Conservation (phyloP, 78 protist species). For the Chrysochromulina parva region DNA sequence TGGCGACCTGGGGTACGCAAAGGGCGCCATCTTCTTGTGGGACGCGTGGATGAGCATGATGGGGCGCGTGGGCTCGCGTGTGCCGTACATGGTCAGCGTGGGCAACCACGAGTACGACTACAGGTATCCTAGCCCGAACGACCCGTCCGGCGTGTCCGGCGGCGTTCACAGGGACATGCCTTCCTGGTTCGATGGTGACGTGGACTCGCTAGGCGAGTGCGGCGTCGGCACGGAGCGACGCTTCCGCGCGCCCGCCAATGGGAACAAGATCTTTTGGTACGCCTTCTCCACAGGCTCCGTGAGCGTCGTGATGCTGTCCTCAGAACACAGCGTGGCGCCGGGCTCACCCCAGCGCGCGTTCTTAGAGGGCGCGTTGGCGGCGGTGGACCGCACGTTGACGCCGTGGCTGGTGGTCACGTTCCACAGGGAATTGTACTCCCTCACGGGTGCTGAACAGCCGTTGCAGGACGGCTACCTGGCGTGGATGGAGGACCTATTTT, state of each 20-base stretch:
- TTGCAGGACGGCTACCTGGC: not conserved
- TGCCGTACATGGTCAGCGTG: slow-evolving; percentile 23
- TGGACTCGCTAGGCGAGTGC: not conserved
- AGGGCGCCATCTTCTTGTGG: not conserved
- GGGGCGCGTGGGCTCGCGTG: not conserved
- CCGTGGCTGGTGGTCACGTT: not conserved
- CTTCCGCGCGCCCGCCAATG: not conserved
- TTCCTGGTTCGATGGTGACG: too few species aligned
- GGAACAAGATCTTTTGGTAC: too few species aligned
- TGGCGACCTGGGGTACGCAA: slow-evolving; percentile 24
- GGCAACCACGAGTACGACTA: slow-evolving; percentile 25
- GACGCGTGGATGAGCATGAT: not conserved
- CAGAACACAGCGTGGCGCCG: not conserved
- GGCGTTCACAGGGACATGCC: too few species aligned
- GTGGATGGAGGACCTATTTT: not conserved
- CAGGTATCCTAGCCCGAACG: too few species aligned
- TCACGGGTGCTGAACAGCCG: not conserved
- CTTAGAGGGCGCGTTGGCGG: not conserved
- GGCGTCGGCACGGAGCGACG: not conserved
- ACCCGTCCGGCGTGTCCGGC: too few species aligned
- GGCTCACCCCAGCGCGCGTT: not conserved
- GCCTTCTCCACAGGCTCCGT: too few species aligned
- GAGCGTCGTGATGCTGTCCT: too few species aligned
- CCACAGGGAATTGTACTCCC: not conserved
- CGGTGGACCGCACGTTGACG: not conserved